Conservation (phyloP, 345 rosid species). For the rapeseed (Brassica napus) region DNA sequence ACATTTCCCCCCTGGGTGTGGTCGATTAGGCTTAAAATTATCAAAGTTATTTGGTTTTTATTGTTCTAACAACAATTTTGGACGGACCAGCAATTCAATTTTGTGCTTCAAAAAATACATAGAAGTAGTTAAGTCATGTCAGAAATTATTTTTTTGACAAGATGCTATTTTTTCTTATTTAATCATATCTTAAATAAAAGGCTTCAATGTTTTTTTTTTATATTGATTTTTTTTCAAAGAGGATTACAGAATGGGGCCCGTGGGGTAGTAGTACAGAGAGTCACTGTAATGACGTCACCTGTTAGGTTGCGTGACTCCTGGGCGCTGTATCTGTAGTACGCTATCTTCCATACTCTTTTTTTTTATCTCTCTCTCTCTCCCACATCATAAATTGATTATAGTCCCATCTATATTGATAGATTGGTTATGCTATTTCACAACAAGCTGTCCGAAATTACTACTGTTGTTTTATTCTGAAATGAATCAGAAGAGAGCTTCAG, state of each 20-base stretch:
- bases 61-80: neutral
- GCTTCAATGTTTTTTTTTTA: too few species aligned
- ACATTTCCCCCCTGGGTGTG: neutral
- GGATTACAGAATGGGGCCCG: slow-evolving; percentile 10
- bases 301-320: slow-evolving; percentile 47
- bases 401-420: neutral
- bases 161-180: too few species aligned
- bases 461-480: neutral
- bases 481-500: neutral
- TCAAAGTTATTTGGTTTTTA: neutral
- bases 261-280: slow-evolving; percentile 26
- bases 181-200: neutral
- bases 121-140: neutral
- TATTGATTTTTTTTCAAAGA: too few species aligned
- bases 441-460: neutral
- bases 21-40: neutral
- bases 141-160: too few species aligned
- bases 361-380: neutral
- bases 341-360: slow-evolving; percentile 13
- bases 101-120: neutral
- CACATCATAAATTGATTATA: neutral
- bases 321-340: slow-evolving; percentile 27
- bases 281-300: slow-evolving; percentile 41
- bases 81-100: neutral
- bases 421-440: neutral